Conservation (phyloP, 257 asterid species). For the Solanum gracilifrons region DNA sequence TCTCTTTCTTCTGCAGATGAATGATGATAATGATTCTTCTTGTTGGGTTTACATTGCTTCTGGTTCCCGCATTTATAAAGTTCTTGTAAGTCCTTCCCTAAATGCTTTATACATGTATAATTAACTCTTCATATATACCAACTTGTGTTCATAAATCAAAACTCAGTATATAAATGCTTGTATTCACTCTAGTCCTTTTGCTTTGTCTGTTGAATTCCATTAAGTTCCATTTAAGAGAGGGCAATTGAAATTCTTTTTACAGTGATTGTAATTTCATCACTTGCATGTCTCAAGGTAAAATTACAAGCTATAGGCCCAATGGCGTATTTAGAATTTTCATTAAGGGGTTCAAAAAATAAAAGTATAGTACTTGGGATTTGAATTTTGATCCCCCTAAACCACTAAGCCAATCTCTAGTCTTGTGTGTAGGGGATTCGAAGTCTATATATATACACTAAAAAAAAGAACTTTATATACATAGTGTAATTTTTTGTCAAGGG, state of each 20-base stretch:
- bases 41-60: conserved; percentile 87
- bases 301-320: not conserved
- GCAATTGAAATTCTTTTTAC: too few species aligned
- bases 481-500: not conserved
- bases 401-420: not conserved
- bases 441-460: too few species aligned
- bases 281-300: not conserved
- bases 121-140: not conserved
- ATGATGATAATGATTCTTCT: conserved; percentile 39
- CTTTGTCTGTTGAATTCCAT: not conserved
- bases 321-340: not conserved
- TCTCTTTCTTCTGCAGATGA: conserved; percentile 21
- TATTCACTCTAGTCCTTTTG: not conserved
- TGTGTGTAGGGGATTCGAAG: not conserved
- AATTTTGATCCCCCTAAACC: not conserved
- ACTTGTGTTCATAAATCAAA: not conserved
- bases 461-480: not conserved
- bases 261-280: too few species aligned
- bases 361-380: not conserved
- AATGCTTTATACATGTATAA: not conserved
- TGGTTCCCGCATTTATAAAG: conserved; percentile 50
- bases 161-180: not conserved
- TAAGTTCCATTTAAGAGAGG: too few species aligned
- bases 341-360: not conserved
- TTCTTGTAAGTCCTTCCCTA: conserved; percentile 28